These are phyloP conservation scores for Cordyceps farinosa DNA, from an alignment of 2,329 filamentous ascomycete genomes.

Conservation along the genomic window DNA sequence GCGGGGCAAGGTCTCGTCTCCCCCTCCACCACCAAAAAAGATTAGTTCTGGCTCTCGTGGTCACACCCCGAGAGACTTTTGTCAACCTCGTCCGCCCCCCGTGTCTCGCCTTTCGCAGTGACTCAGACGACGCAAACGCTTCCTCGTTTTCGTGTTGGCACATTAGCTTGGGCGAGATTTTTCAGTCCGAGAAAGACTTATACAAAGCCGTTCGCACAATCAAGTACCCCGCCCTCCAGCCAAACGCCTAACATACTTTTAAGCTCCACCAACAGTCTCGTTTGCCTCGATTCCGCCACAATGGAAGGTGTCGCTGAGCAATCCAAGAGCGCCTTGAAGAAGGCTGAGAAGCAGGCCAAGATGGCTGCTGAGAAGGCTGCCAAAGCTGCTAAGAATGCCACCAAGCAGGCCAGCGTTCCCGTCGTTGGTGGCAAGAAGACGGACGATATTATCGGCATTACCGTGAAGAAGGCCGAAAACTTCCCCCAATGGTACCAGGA, in stretches of 20 bases:
- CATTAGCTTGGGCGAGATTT: slow-evolving; percentile 8
- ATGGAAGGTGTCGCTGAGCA: slow-evolving; percentile 36
- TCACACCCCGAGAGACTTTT: slow-evolving; percentile 9
- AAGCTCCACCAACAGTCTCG: slow-evolving; percentile 13
- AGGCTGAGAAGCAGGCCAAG: slow-evolving; percentile 62
- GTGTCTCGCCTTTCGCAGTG: slow-evolving; percentile 12
- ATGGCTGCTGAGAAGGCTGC: slow-evolving; percentile 59
- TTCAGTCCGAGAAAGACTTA: background rate
- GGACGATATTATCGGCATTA: slow-evolving; percentile 80
- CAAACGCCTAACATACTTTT: background rate
- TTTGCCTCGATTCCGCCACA: slow-evolving; percentile 19
- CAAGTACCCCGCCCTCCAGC: slow-evolving; percentile 5
- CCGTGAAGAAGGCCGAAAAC: slow-evolving; percentile 77
- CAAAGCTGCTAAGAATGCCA: slow-evolving; percentile 56
- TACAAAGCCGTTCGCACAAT: background rate
- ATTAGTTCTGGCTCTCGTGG: slow-evolving; percentile 11
- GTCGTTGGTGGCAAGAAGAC: slow-evolving; percentile 58
- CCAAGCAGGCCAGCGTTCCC: slow-evolving; percentile 36
- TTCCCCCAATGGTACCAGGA: slow-evolving; percentile 97
- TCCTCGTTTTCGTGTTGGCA: background rate
- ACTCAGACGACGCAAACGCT: slow-evolving; percentile 9
- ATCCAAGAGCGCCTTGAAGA: slow-evolving; percentile 63
- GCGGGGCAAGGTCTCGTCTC: slow-evolving; percentile 18
- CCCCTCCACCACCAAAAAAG: slow-evolving; percentile 18
- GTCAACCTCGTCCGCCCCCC: slow-evolving; percentile 9